Conservation (phyloP, 2,329 filamentous ascomycete species). For the Exophiala spinifera region DNA sequence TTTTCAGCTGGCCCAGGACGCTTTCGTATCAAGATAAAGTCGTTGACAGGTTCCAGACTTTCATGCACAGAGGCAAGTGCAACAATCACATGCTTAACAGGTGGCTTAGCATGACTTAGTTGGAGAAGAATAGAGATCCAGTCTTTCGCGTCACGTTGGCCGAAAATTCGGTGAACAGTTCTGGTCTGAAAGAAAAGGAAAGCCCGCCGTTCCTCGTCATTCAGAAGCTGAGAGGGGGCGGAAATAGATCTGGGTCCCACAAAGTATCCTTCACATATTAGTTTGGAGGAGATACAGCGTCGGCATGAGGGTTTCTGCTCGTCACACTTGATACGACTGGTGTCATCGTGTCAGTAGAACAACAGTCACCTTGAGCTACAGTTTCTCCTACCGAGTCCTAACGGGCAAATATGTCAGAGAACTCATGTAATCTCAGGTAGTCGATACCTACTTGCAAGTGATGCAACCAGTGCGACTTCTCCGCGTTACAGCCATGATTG, state of each 20-base stretch:
- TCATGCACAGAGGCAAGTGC: background rate
- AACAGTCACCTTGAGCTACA: no score
- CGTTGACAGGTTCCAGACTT: background rate
- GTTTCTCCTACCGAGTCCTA: no score
- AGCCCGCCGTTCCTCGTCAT: background rate
- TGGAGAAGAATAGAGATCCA: background rate
- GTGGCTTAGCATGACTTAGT: background rate
- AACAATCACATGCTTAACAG: background rate
- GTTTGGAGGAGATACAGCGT: background rate
- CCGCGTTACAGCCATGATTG: no score
- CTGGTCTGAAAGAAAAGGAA: background rate
- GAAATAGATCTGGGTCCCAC: background rate
- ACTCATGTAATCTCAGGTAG: no score
- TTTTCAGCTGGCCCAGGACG: background rate
- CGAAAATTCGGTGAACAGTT: background rate
- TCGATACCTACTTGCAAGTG: no score
- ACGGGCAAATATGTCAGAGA: no score
- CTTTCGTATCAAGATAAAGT: background rate
- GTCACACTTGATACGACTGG: no score
- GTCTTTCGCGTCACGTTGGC: background rate
- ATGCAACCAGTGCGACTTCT: no score
- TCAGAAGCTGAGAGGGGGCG: background rate
- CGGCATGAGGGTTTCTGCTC: no score
- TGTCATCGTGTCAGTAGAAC: no score
- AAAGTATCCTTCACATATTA: background rate